Evolutionary conservation across 2,329 filamentous ascomycete species (phyloP), one percentile per base, ranked within the genome.

Genomic region (Aspergillus texensis): DNA sequence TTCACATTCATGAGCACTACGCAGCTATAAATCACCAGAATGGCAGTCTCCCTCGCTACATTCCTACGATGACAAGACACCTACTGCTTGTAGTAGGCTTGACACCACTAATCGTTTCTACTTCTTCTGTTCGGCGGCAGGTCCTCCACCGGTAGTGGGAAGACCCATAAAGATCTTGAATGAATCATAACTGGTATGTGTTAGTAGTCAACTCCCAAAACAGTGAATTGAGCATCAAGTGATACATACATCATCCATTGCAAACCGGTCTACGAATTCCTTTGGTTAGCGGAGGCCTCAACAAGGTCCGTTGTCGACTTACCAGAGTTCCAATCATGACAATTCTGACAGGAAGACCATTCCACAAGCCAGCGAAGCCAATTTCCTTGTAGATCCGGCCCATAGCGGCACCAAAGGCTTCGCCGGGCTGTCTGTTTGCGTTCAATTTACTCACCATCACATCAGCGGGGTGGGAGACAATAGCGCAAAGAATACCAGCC

Each of bases 401-500:
- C 70, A 92, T 86, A n/a, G 91, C 93, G 43, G 85, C 83, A 21
- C 90, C 91, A 67, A 94, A 92, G 2, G 86, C 87, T 81, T 97
- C 93, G 34, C 92, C 92, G 2, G 90, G 78, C 75, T 88, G 83
- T 58, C 92, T 89, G 71, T 89, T 89, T 36, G 92, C 89, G 74
- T 97, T 97, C 70, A 97, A 83, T 83, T 97, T 97, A 78, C 90
- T 93, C 67, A 96, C 93, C 89, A 97, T 94, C 72, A 96, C 93
- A 77, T 94, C 91, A 57, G 91, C 90, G 3, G 91, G 91, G 72
- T 93, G 91, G 19, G 89, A 91, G 30, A 95, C 91, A 61, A 93
- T 85, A 50, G 93, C 93, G 74, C 93, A 96, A 41, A 94, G 86
- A 71, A 97, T 94, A 81, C 93, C 93, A 30, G 93, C 93, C 57